A percentile compares a stretch with the other conserved stretches of the same genome.
These are phyloP conservation scores for Cercospora nicotianae DNA, from an alignment of 2,329 filamentous ascomycete genomes.

Conservation along the genomic window DNA sequence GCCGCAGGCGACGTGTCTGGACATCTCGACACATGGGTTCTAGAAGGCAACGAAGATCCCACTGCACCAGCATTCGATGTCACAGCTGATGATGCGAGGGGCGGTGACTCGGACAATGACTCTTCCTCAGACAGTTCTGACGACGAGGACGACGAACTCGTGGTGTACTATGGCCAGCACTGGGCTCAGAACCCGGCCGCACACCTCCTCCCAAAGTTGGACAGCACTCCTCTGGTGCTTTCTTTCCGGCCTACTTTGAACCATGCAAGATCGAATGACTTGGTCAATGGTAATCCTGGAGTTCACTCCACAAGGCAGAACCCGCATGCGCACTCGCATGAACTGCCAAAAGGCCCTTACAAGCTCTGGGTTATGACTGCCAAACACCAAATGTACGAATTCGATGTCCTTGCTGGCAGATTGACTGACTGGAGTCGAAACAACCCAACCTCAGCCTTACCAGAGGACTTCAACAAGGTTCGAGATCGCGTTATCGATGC, in stretches of 20 bases:
- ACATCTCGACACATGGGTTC: conserved; percentile 81
- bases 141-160: conserved; percentile 52
- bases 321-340: conserved; percentile 57
- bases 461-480: conserved; percentile 69
- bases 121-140: conserved; percentile 34
- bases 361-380: conserved; percentile 63
- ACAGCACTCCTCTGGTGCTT: conserved; percentile 48
- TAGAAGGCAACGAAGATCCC: conserved; percentile 59
- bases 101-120: conserved; percentile 35
- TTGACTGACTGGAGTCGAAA: conserved; percentile 83
- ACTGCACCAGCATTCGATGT: conserved; percentile 45
- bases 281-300: conserved; percentile 49
- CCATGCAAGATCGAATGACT: conserved; percentile 13
- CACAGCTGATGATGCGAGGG: conserved; percentile 31
- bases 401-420: conserved; percentile 74
- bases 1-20: conserved; percentile 80
- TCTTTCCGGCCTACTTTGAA: conserved; percentile 47
- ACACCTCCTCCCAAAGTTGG: conserved; percentile 47
- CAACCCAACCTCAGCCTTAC: conserved; percentile 75
- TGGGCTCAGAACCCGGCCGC: conserved; percentile 74
- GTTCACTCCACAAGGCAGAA: conserved; percentile 53
- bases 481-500: conserved; percentile 80
- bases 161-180: conserved; percentile 59
- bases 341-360: conserved; percentile 55
- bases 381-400: conserved; percentile 69